These are phyloP conservation scores for Camelina sativa DNA, from an alignment of 345 rosid genomes.

Conservation along the genomic window DNA sequence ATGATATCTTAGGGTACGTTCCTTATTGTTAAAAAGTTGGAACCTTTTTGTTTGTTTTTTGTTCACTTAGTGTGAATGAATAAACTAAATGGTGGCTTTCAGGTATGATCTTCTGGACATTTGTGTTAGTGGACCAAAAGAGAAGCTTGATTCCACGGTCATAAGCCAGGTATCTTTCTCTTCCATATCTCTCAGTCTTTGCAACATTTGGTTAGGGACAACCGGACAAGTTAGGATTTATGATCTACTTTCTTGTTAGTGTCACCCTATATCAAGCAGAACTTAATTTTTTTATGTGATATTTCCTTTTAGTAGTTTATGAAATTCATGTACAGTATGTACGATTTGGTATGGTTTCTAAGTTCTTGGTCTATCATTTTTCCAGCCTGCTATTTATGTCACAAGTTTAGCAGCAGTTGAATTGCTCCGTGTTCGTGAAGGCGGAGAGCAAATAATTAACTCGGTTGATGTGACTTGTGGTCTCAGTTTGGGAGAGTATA, in stretches of 20 bases:
- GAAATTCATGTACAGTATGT: background rate
- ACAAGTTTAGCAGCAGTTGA: constrained; percentile 99
- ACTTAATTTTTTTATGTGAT: background rate
- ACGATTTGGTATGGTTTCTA: background rate
- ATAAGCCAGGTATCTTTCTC: constrained; percentile 78
- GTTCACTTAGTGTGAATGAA: constrained; percentile 12
- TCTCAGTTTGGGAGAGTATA: constrained; percentile 96
- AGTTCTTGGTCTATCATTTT: constrained; percentile 20
- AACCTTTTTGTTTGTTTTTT: constrained; percentile 18
- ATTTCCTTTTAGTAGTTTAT: constrained; percentile 3
- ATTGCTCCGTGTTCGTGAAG: constrained; percentile 79
- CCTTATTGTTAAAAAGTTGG: background rate
- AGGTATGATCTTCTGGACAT: constrained; percentile 95
- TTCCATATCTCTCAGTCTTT: constrained; percentile 13
- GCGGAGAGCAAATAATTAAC: constrained; percentile 85
- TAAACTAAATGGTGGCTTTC: constrained; percentile 33
- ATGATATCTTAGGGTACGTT: constrained; percentile 70
- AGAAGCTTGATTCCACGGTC: constrained; percentile 92
- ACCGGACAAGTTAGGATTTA: background rate
- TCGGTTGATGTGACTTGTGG: constrained; percentile 96
- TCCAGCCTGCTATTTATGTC: constrained; percentile 98
- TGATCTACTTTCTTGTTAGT: background rate
- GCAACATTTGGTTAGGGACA: background rate
- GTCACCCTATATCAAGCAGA: background rate
- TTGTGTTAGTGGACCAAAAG: constrained; percentile 91